A percentile compares a stretch with the other conserved stretches of the same genome.
phyloP scores from a whole-genome alignment of 805 yeast genomes.

The Ogataea corticis region DNA sequence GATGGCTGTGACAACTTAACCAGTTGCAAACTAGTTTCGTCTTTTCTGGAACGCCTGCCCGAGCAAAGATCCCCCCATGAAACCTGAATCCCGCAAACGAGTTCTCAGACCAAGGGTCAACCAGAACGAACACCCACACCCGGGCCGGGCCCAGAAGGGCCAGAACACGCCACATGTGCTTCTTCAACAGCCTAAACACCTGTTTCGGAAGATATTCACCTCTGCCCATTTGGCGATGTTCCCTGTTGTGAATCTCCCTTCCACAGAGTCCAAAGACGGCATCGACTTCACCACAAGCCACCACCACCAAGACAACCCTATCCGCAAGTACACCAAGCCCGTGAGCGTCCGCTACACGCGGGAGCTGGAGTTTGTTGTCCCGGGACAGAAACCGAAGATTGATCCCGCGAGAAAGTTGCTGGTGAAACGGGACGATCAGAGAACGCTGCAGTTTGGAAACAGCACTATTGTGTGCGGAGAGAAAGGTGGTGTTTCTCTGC shows the following conservation, averaged over 20 bases:
- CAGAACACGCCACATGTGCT: no score
- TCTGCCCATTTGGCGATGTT: conserved; percentile 16
- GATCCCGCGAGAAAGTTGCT: conserved; percentile 17
- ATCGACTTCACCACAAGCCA: conserved; percentile 18
- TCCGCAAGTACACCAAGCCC: conserved; percentile 17
- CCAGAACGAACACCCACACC: conserved; percentile 10
- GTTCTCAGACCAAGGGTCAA: conserved; percentile 6
- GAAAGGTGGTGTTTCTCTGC: conserved; percentile 7
- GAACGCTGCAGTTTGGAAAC: conserved; percentile 14
- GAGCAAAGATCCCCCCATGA: conserved; percentile 3
- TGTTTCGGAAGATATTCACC: conserved; percentile 7
- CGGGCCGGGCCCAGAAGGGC: no score
- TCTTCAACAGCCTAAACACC: conserved; percentile 4
- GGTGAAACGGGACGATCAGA: conserved; percentile 7
- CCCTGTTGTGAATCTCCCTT: conserved; percentile 13
- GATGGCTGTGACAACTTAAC: no score
- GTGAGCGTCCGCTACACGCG: conserved; percentile 9
- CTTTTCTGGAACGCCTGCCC: no score
- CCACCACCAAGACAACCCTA: conserved; percentile 4
- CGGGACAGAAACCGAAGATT: background rate
- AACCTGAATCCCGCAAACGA: conserved; percentile 1
- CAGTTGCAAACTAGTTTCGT: no score
- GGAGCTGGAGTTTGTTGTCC: background rate
- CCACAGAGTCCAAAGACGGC: conserved; percentile 18
- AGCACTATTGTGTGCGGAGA: conserved; percentile 6